Evolutionary conservation across 78 protist species (phyloP).

Genomic region (Ministeria vibrans): DNA sequence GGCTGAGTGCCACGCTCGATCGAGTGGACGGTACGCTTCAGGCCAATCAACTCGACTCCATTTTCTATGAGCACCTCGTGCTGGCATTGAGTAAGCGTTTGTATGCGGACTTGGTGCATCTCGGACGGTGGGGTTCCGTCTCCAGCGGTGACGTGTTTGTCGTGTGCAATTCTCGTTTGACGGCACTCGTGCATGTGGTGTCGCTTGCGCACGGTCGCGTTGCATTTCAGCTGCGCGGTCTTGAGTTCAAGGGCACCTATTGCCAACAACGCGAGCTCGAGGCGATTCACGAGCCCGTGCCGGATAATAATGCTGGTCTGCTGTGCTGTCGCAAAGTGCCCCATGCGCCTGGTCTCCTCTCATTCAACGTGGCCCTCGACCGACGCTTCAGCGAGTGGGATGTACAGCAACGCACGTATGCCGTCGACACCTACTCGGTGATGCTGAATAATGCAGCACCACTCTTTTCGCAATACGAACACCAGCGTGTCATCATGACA

Average conservation of each 20-base stretch:
- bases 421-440: neutral
- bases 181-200: conserved; percentile 11
- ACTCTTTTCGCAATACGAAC: neutral
- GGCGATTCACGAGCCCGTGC: neutral
- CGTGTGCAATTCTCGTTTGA: neutral
- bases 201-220: conserved; percentile 1
- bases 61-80: neutral
- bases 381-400: neutral
- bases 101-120: neutral
- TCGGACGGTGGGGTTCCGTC: neutral
- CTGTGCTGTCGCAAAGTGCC: neutral
- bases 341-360: no score
- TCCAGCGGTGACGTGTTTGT: neutral
- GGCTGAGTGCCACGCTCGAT: neutral
- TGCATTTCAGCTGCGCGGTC: conserved; percentile 31
- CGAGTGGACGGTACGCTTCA: neutral
- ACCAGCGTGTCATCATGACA: no score
- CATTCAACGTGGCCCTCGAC: neutral
- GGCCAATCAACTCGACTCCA: neutral
- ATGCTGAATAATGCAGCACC: neutral
- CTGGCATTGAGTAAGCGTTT: neutral
- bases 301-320: neutral
- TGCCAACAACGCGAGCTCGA: conserved; percentile 17
- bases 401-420: neutral
- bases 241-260: conserved; percentile 25